Evolutionary conservation across 805 yeast species (phyloP).

Genomic region (Cyberlindnera suaveolens): DNA sequence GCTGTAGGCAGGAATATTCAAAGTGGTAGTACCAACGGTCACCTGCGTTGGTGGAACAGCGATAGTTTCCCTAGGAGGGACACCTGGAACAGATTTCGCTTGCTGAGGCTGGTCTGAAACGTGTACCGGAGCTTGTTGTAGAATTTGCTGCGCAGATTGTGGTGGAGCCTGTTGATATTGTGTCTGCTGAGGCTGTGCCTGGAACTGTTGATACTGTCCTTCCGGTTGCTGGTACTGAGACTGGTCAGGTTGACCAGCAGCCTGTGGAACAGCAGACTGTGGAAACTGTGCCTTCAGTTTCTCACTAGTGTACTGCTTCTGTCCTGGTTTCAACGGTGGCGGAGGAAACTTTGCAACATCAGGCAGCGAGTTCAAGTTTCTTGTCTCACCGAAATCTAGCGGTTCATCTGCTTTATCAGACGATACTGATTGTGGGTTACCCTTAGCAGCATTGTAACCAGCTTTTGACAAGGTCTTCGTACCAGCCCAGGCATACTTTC

Average conservation of each 20-base stretch:
- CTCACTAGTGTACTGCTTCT: slow-evolving; percentile 25
- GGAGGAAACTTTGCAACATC: slow-evolving; percentile 28
- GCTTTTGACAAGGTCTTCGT: slow-evolving; percentile 35
- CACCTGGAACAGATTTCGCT: not conserved
- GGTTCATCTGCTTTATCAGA: not conserved
- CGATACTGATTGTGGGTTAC: slow-evolving; percentile 8
- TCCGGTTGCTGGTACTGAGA: slow-evolving; percentile 6
- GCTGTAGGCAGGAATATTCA: slow-evolving; percentile 11
- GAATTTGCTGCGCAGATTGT: slow-evolving; percentile 1
- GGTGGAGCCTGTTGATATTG: not conserved
- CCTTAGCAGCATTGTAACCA: slow-evolving; percentile 34
- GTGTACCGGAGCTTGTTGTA: slow-evolving; percentile 9
- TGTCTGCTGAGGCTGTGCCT: not conserved
- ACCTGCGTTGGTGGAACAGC: slow-evolving; percentile 11
- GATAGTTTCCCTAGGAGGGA: slow-evolving; percentile 4
- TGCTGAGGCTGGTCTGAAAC: slow-evolving; percentile 1
- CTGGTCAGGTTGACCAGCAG: not conserved
- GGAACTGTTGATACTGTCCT: slow-evolving; percentile 1
- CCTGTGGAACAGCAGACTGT: not conserved
- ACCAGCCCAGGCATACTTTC: slow-evolving; percentile 32
- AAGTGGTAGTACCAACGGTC: slow-evolving; percentile 5
- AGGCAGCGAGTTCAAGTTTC: slow-evolving; percentile 8
- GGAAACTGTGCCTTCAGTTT: slow-evolving; percentile 4
- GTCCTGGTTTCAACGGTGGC: slow-evolving; percentile 35
- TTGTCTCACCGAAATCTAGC: slow-evolving; percentile 6